Evolutionary conservation across 2,329 filamentous ascomycete genomes (phyloP).

Genomic region (Orbilia quercus): DNA sequence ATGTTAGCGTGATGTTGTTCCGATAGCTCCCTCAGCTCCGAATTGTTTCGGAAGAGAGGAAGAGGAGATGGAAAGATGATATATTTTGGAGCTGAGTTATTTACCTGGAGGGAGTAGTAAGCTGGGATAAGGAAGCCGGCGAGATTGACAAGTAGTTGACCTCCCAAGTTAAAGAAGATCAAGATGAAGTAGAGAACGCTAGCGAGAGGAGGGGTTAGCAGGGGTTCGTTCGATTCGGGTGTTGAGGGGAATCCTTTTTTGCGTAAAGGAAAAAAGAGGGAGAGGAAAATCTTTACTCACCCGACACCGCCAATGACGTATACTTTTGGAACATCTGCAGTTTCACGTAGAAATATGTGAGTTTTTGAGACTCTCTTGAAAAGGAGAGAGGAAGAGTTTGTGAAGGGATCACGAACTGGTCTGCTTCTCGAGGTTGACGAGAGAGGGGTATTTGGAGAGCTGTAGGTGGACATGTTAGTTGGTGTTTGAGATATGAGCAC

Average conservation of each 20-base stretch:
- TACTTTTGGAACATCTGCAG: slow-evolving; percentile 77
- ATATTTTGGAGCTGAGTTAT: not conserved
- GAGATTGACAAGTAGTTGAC: slow-evolving; percentile 86
- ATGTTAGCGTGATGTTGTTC: slow-evolving; percentile 28
- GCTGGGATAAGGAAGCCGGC: slow-evolving; percentile 84
- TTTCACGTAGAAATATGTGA: slow-evolving; percentile 15
- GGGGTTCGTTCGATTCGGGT: slow-evolving; percentile 14
- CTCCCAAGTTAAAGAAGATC: slow-evolving; percentile 90
- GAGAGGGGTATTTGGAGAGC: slow-evolving; percentile 85
- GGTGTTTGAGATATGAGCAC: not conserved
- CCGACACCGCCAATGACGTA: slow-evolving; percentile 81
- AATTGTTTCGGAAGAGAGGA: slow-evolving; percentile 16
- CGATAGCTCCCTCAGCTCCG: slow-evolving; percentile 2
- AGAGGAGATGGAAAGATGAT: not conserved
- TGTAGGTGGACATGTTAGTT: slow-evolving; percentile 63
- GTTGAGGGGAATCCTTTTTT: slow-evolving; percentile 10
- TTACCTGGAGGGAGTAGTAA: slow-evolving; percentile 77
- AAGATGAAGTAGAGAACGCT: slow-evolving; percentile 84
- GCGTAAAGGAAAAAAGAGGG: not conserved
- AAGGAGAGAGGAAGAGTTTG: not conserved
- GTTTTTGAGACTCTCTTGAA: slow-evolving; percentile 13
- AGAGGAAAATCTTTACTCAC: slow-evolving; percentile 50
- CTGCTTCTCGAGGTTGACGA: slow-evolving; percentile 88
- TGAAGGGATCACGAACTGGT: slow-evolving; percentile 65
- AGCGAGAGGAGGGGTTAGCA: slow-evolving; percentile 24